Base-by-base conservation (phyloP, 2,329 filamentous ascomycete genomes). In the Claviceps sp. region DNA sequence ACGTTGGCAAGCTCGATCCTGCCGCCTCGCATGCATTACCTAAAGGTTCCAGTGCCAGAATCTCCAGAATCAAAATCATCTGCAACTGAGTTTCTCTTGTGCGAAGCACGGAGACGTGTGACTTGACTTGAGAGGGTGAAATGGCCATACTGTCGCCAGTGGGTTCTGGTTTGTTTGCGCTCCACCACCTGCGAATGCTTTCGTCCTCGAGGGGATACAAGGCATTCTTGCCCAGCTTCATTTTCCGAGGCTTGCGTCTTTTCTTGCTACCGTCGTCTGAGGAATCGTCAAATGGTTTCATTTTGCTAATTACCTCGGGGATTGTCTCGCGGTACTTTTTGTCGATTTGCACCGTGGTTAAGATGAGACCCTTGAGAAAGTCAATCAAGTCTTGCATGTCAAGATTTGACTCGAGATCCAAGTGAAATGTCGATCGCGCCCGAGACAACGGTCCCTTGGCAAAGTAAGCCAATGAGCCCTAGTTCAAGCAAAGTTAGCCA, bases 401-500 rank as follows among this genome's bases (percentile, higher is more conserved):
- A 20, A 83, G 67, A 22, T 74, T 77, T 6, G 76, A 70, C 62
- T 84, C 79, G 49, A 77, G 77, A 55, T 81, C 77, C 14, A 81
- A 68, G 53, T 82, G 79, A 56, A 88, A 88, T 14, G 82, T 78
- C 47, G 83, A 84, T 54, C 87, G 78, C 46, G 85, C 83, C 58
- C 86, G 77, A 45, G 87, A 87, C 20, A 93, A 70, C 1, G 87
- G 85, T 0, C 87, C 87, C 69, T 93, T 93, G 20, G 84, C 84
- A 66, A 91, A 90, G 65, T 90, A 93, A 53, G 87, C 87, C 52
- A 91, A 70, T 3, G 87, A 88, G 37, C 85, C 87, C 76, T 87
- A 16, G 13, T 37, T 16, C 4, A 37, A 34, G n/a, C 36, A 18
- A 2, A 63, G 18, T 50, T 44, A 50, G 48, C 13, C 11, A 6